phyloP scores from a whole-genome alignment of 768 basidiomycete genomes.

The Phanerochaete carnosa region DNA sequence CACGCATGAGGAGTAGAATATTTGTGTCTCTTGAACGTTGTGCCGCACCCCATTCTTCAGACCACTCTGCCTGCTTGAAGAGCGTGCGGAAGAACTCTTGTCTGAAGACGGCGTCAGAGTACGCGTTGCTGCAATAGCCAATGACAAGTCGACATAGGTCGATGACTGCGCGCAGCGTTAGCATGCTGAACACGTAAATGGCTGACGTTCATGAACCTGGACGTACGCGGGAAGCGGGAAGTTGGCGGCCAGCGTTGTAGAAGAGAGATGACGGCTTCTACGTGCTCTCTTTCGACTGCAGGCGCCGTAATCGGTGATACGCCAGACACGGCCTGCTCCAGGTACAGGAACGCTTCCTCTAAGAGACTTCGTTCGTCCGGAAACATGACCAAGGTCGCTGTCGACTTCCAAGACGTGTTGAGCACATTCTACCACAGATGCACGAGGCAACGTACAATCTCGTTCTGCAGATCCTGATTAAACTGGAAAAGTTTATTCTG shows the following conservation, averaged over 20 bases:
- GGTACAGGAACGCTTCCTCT: constrained; percentile 61
- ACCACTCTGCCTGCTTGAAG: constrained; percentile 69
- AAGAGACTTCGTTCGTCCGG: constrained; percentile 56
- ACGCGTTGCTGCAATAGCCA: constrained; percentile 56
- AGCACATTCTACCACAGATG: not conserved
- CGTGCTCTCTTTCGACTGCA: constrained; percentile 43
- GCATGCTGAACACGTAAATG: not conserved
- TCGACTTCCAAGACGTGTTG: constrained; percentile 45
- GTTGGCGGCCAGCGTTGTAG: constrained; percentile 73
- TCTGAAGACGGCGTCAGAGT: constrained; percentile 40
- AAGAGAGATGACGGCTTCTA: constrained; percentile 60
- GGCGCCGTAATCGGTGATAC: constrained; percentile 22
- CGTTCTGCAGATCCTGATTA: constrained; percentile 60
- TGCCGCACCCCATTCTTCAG: constrained; percentile 48
- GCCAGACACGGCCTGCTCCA: constrained; percentile 45
- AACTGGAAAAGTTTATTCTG: constrained; percentile 75
- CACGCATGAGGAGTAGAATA: constrained; percentile 72
- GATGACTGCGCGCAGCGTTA: constrained; percentile 51
- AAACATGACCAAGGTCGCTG: constrained; percentile 66
- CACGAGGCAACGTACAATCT: constrained; percentile 53
- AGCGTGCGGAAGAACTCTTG: constrained; percentile 57
- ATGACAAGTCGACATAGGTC: constrained; percentile 79
- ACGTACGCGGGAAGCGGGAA: constrained; percentile 68
- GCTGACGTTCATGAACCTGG: not conserved
- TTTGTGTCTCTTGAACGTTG: constrained; percentile 83